Conservation (phyloP, 1,139 yeast species). For the Diutina mesorugosa region DNA sequence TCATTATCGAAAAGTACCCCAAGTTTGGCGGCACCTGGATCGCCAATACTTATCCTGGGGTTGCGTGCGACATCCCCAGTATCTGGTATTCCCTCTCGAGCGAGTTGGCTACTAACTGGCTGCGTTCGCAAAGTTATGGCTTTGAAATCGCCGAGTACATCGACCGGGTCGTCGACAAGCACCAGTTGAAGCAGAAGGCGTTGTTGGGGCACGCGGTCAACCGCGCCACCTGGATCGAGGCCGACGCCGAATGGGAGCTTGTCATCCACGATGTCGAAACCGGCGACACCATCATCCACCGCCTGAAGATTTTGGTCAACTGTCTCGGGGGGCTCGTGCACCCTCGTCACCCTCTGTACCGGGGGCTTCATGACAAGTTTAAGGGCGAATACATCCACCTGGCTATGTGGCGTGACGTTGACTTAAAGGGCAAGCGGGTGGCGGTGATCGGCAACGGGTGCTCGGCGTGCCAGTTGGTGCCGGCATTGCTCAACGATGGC, state of each 20-base stretch:
- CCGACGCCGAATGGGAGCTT: constrained; percentile 19
- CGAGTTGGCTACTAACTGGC: constrained; percentile 31
- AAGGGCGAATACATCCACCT: constrained; percentile 36
- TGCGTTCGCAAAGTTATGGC: constrained; percentile 33
- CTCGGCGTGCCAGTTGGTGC: constrained; percentile 13
- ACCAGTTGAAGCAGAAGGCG: constrained; percentile 17
- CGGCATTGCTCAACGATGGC: constrained; percentile 15
- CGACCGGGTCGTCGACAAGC: constrained; percentile 22
- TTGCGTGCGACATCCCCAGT: constrained; percentile 40
- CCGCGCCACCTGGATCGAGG: constrained; percentile 18
- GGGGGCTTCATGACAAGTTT: constrained; percentile 24
- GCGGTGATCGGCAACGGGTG: constrained; percentile 15
- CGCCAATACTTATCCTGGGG: constrained; percentile 42
- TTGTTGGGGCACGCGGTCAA: constrained; percentile 19
- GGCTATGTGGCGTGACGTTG: constrained; percentile 20
- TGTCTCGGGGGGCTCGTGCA: constrained; percentile 30
- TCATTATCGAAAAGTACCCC: constrained; percentile 30
- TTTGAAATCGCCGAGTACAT: constrained; percentile 36
- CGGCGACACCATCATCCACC: constrained; percentile 16
- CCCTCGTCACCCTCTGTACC: constrained; percentile 16
- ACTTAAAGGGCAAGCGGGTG: constrained; percentile 8
- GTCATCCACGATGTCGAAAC: constrained; percentile 19
- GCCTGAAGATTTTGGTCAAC: constrained; percentile 17
- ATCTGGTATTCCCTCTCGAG: constrained; percentile 32
- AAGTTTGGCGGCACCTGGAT: constrained; percentile 43